Percentiles rank a stretch among this genome's conserved stretches.
phyloP scores from a whole-genome alignment of 805 yeast genomes.

The Candida tammaniensis region DNA sequence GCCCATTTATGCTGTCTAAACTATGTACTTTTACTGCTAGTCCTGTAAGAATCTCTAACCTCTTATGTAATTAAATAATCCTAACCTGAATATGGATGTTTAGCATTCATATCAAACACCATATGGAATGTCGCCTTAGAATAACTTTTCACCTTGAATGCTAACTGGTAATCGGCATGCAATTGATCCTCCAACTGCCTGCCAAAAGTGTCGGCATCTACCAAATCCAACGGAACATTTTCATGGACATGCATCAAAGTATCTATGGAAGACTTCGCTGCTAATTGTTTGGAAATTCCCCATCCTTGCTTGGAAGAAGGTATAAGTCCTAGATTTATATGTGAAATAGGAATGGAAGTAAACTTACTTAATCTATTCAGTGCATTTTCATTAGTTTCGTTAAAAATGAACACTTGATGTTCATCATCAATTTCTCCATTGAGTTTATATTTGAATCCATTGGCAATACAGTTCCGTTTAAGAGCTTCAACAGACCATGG shows the following conservation, averaged over 20 bases:
- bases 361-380: slow-evolving; percentile 30
- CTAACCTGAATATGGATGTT: too few species aligned
- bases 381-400: slow-evolving; percentile 61
- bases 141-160: too few species aligned
- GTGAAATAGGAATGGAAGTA: slow-evolving; percentile 34
- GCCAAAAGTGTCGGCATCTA: slow-evolving; percentile 74
- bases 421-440: slow-evolving; percentile 29
- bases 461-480: slow-evolving; percentile 48
- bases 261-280: slow-evolving; percentile 5
- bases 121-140: too few species aligned
- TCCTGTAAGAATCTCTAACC: too few species aligned
- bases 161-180: too few species aligned
- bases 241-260: slow-evolving; percentile 68
- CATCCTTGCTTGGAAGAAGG: slow-evolving; percentile 70
- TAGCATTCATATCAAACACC: too few species aligned
- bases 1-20: too few species aligned
- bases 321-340: slow-evolving; percentile 75
- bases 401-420: slow-evolving; percentile 48
- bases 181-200: too few species aligned
- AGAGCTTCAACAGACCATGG: slow-evolving; percentile 83
- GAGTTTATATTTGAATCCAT: slow-evolving; percentile 40
- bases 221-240: slow-evolving; percentile 51
- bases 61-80: too few species aligned
- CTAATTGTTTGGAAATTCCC: slow-evolving; percentile 36
- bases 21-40: too few species aligned